These are phyloP conservation scores for Clonostachys rosea DNA, from an alignment of 2,329 filamentous ascomycete species.

Conservation along the genomic window DNA sequence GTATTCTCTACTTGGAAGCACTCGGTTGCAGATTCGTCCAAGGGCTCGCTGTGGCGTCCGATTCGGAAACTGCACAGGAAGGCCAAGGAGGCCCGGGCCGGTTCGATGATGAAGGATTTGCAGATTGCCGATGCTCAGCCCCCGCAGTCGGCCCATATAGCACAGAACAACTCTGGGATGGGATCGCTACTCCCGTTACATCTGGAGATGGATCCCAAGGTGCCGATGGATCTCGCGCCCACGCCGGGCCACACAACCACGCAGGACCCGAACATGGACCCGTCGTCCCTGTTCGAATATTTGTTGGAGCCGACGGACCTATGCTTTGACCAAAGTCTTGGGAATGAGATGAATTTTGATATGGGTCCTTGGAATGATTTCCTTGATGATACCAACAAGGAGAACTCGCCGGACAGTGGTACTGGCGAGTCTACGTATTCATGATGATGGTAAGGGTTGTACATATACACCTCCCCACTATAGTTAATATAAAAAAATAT, in stretches of 20 bases:
- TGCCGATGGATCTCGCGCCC: too few relatives aligned
- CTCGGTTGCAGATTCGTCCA: slow-evolving; percentile 41
- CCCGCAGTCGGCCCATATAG: not conserved
- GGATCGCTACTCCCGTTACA: not conserved
- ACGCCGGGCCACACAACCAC: too few relatives aligned
- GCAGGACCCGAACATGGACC: slow-evolving; percentile 10
- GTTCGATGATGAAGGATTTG: slow-evolving; percentile 18
- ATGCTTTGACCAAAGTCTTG: slow-evolving; percentile 11
- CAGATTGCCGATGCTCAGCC: slow-evolving; percentile 6
- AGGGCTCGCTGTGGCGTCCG: slow-evolving; percentile 48
- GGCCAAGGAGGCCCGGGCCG: slow-evolving; percentile 33
- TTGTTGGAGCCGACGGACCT: slow-evolving; percentile 15
- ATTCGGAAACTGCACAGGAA: slow-evolving; percentile 47
- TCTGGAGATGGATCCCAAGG: too few relatives aligned
- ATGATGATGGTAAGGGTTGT: too few relatives aligned
- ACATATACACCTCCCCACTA: too few relatives aligned
- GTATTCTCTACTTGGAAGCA: slow-evolving; percentile 36
- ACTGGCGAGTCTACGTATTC: slow-evolving; percentile 6
- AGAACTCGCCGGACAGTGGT: slow-evolving; percentile 17
- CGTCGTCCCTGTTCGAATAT: slow-evolving; percentile 19
- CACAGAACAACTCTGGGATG: not conserved
- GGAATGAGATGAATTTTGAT: slow-evolving; percentile 12
- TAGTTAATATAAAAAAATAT: not conserved
- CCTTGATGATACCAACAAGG: slow-evolving; percentile 29
- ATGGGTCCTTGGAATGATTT: slow-evolving; percentile 39